Base-by-base conservation (phyloP, 2,329 filamentous ascomycete genomes). In the Sporothrix schenckii region DNA sequence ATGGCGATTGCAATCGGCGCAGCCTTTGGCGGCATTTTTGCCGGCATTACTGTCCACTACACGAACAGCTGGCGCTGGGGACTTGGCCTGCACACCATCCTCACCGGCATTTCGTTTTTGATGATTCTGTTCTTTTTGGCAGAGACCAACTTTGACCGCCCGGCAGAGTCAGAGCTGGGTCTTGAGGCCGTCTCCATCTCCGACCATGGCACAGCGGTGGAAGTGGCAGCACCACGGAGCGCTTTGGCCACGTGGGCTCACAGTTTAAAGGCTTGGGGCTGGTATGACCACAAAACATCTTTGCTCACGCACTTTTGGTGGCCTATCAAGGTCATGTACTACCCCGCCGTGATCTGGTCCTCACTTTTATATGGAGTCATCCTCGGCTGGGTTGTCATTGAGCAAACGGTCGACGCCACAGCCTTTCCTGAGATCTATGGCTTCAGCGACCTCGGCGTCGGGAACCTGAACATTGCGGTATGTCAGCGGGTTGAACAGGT, bases 231-330 rank as follows among this genome's bases (percentile, higher is more conserved):
- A 34, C 53, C 53, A 34, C 27, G 11, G 11, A 34, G 53, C 27
- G 53, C 53, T 19, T 34, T 56, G 53, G 11, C 53, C 2, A 56
- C 53, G 1, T 56, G 53, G 53, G 53, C 27, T n/a, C 53, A 19
- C 14, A 16, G 27, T 2, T 34, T 56, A 19, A 56, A 56, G 27
- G 24, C 53, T 56, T 56, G 53, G 53, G 53, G 53, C 27, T 56
- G 53, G 53, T 34, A 56, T 56, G 53, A 56, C 53, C 53, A 56
- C 53, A 56, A 56, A 56, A 56, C 53, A 56, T 56, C 53, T 30
- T 9, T 56, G 27, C 53, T 56, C 53, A 34, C 53, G 24, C 53
- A 34, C 53, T 34, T 56, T 34, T 56, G 53, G 24, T 19, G 53
- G 53, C 53, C 53, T 19, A 9, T 56, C 53, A 56, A 56, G 27